A percentile compares a stretch with the other conserved stretches of the same genome.
These are phyloP conservation scores for Colletotrichum orchidophilum DNA, from an alignment of 2,329 filamentous ascomycete genomes.

Conservation along the genomic window DNA sequence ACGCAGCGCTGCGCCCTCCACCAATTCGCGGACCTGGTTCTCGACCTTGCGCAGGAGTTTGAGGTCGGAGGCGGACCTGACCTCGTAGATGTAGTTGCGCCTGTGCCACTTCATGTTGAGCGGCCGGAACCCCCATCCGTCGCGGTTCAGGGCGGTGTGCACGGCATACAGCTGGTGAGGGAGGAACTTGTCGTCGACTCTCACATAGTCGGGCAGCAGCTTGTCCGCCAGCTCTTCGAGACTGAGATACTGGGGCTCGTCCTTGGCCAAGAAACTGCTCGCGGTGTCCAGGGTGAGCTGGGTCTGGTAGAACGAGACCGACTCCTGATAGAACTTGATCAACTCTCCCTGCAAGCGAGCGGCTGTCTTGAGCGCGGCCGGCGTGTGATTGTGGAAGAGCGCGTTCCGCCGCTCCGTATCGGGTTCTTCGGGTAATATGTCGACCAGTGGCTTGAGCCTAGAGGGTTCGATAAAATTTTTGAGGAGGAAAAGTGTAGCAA, in stretches of 20 bases:
- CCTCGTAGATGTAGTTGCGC: conserved; percentile 52
- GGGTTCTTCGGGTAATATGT: conserved; percentile 34
- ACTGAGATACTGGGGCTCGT: conserved; percentile 55
- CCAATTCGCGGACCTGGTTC: conserved; percentile 62
- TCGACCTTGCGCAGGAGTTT: conserved; percentile 60
- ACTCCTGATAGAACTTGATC: conserved; percentile 52
- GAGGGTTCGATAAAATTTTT: conserved; percentile 52
- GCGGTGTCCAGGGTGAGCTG: conserved; percentile 59
- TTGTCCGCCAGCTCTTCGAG: conserved; percentile 60
- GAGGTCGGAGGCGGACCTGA: conserved; percentile 52
- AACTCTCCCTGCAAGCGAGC: conserved; percentile 57
- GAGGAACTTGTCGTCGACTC: conserved; percentile 50
- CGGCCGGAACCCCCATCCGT: conserved; percentile 69
- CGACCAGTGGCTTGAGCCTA: conserved; percentile 50
- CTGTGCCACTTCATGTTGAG: conserved; percentile 48
- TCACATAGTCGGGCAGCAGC: conserved; percentile 50
- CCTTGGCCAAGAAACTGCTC: conserved; percentile 49
- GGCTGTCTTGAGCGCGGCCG: conserved; percentile 11
- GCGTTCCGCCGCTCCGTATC: conserved; percentile 29
- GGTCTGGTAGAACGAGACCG: conserved; percentile 57
- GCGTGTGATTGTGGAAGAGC: conserved; percentile 19
- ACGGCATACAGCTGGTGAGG: conserved; percentile 72
- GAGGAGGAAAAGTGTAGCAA: conserved; percentile 60
- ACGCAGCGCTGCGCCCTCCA: conserved; percentile 47
- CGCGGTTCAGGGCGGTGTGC: conserved; percentile 68